A percentile compares a stretch with the other conserved stretches of the same genome.
phyloP scores from a whole-genome alignment of 306 rosid genomes.

The Canavalia ensiformis region DNA sequence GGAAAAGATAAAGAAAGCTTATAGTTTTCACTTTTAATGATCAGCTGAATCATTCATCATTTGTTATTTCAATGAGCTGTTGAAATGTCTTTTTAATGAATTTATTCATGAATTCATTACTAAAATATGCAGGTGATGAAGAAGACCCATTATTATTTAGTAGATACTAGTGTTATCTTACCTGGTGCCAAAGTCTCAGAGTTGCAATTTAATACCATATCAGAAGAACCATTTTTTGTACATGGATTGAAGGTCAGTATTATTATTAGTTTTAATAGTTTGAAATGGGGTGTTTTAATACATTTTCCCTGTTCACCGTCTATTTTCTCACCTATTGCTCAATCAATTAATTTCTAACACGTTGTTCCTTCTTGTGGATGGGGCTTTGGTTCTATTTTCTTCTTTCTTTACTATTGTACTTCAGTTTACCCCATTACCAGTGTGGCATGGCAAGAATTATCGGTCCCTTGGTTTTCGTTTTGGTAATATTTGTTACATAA shows the following conservation, averaged over 20 bases:
- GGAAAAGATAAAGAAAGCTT: constrained; percentile 31
- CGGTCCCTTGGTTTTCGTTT: constrained; percentile 93
- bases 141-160: constrained; percentile 93
- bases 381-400: constrained; percentile 34
- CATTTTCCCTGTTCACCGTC: constrained; percentile 11
- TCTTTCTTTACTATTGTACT: constrained; percentile 39
- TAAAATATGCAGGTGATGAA: constrained; percentile 84
- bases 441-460: constrained; percentile 92
- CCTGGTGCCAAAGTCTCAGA: constrained; percentile 96
- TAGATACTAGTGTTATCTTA: constrained; percentile 74
- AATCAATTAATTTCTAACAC: constrained; percentile 35
- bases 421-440: constrained; percentile 93
- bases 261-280: constrained; percentile 14
- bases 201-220: constrained; percentile 82
- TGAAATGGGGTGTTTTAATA: constrained; percentile 18
- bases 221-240: constrained; percentile 78
- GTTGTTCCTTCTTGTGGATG: constrained; percentile 29
- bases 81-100: constrained; percentile 26
- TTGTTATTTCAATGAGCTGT: constrained; percentile 32
- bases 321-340: constrained; percentile 37
- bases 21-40: constrained; percentile 21
- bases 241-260: constrained; percentile 75
- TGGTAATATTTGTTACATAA: constrained; percentile 90
- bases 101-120: constrained; percentile 9
- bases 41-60: constrained; percentile 15